Conservation (phyloP, 2,329 filamentous ascomycete species). For the Pseudocercospora macadamiae region DNA sequence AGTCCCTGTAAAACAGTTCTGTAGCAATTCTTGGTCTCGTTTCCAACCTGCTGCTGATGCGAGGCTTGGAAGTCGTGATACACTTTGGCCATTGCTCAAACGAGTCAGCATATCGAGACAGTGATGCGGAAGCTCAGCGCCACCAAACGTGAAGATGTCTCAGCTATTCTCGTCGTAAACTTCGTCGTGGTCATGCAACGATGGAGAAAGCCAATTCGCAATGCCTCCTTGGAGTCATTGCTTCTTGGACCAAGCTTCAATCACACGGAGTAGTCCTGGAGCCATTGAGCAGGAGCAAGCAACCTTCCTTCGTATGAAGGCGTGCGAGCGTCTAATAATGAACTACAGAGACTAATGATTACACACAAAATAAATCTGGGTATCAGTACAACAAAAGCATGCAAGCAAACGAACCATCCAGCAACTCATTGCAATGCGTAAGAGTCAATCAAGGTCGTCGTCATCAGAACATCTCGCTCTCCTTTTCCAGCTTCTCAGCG, state of each 20-base stretch:
- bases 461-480: slow-evolving; percentile 32
- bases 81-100: no score
- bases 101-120: no score
- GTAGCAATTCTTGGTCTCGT: background rate
- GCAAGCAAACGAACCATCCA: background rate
- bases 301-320: no score
- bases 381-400: slow-evolving; percentile 4
- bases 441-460: background rate
- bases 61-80: no score
- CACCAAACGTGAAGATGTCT: background rate
- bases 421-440: no score
- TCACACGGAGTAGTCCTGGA: no score
- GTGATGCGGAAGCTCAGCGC: background rate
- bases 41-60: no score
- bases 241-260: no score
- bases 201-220: no score
- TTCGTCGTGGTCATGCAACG: background rate
- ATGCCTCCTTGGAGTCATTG: no score
- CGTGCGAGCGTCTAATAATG: background rate
- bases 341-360: background rate
- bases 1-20: background rate
- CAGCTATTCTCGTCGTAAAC: background rate
- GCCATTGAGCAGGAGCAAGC: no score
- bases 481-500: slow-evolving; percentile 15
- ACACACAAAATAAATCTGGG: background rate